These are phyloP conservation scores for Phaseolus coccineus DNA, from an alignment of 331 rosid species.

Conservation along the genomic window DNA sequence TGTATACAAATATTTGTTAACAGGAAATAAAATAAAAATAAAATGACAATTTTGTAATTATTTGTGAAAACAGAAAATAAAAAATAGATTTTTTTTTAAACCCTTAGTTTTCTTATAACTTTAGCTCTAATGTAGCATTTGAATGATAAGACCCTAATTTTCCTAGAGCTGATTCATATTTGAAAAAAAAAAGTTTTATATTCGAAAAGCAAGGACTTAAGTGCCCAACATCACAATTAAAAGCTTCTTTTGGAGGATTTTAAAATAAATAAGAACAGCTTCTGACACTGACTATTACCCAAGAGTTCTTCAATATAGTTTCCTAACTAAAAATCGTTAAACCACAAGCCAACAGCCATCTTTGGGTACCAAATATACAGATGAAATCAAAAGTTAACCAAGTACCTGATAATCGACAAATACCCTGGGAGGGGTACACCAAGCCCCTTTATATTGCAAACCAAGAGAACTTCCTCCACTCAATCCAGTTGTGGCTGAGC, in stretches of 20 bases:
- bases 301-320: constrained; percentile 16
- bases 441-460: constrained; percentile 87
- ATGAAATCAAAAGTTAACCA: constrained; percentile 21
- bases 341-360: constrained; percentile 31
- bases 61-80: not conserved
- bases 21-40: not conserved
- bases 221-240: not conserved
- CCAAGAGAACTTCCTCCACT: constrained; percentile 98
- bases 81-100: not conserved
- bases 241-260: too few species aligned
- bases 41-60: not conserved
- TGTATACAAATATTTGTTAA: not conserved
- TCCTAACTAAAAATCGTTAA: constrained; percentile 23
- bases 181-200: not conserved
- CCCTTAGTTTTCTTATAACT: not conserved
- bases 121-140: not conserved
- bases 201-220: not conserved
- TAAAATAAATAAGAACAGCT: not conserved
- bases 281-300: not conserved
- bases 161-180: not conserved
- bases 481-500: constrained; percentile 95
- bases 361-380: constrained; percentile 4
- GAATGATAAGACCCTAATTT: not conserved
- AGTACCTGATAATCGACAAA: constrained; percentile 95
- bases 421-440: constrained; percentile 98